A percentile compares a stretch with the other conserved stretches of the same genome.
Evolutionary conservation across 2,329 filamentous ascomycete genomes (phyloP).

Genomic region (Phoma sp.): DNA sequence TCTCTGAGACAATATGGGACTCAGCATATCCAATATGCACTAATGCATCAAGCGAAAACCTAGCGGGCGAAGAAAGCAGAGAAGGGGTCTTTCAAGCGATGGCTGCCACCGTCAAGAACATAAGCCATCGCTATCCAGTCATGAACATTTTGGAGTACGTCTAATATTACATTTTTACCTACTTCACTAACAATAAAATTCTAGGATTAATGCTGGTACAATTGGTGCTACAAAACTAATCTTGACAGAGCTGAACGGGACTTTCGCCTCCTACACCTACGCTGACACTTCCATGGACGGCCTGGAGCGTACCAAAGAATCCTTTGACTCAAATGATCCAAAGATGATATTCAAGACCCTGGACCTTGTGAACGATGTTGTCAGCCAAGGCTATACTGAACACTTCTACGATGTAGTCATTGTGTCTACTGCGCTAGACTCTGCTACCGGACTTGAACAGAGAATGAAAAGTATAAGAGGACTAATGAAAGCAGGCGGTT

Average conservation of each 20-base stretch:
- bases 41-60: no score
- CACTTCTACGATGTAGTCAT: slow-evolving; percentile 28
- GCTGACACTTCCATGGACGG: slow-evolving; percentile 21
- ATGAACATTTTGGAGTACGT: slow-evolving; percentile 6
- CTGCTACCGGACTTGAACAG: background rate
- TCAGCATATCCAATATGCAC: background rate
- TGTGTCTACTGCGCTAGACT: no score
- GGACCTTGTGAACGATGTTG: slow-evolving; percentile 13
- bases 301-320: background rate
- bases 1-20: slow-evolving; percentile 21
- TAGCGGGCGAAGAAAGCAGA: no score
- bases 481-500: slow-evolving; percentile 51
- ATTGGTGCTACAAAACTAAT: slow-evolving; percentile 13
- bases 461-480: background rate
- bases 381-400: slow-evolving; percentile 19
- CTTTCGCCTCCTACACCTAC: slow-evolving; percentile 22
- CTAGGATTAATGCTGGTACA: slow-evolving; percentile 15
- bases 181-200: background rate
- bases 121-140: slow-evolving; percentile 2
- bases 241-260: slow-evolving; percentile 2
- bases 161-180: slow-evolving; percentile 1
- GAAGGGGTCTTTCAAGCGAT: no score
- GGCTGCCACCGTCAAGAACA: background rate
- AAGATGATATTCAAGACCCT: slow-evolving; percentile 19
- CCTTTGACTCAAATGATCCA: background rate